These are phyloP conservation scores for Daldinia eschscholtzii DNA, from an alignment of 2,329 filamentous ascomycete species.

Conservation along the genomic window DNA sequence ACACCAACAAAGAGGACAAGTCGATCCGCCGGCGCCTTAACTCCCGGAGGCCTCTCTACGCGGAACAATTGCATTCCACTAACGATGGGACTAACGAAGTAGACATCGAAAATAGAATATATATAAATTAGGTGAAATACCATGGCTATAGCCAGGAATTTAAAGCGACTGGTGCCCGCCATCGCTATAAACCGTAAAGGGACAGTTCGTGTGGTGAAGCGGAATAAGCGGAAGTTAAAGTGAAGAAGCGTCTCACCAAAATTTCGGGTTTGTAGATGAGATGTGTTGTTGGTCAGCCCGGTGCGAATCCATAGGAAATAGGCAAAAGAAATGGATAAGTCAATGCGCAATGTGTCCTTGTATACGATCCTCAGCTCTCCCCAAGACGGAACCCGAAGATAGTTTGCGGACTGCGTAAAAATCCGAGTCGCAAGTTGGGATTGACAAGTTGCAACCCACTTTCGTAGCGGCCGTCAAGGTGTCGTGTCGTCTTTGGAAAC, in stretches of 20 bases:
- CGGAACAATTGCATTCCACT: slow-evolving; percentile 90
- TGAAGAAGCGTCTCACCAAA: slow-evolving; percentile 22
- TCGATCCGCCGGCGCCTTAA: slow-evolving; percentile 84
- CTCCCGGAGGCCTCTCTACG: slow-evolving; percentile 70
- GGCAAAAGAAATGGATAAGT: slow-evolving; percentile 16
- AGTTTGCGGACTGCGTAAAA: slow-evolving; percentile 12
- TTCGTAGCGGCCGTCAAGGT: slow-evolving; percentile 35
- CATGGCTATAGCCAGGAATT: slow-evolving; percentile 89
- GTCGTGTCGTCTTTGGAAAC: slow-evolving; percentile 32
- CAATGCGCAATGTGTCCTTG: slow-evolving; percentile 1
- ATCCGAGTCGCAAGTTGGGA: slow-evolving; percentile 20
- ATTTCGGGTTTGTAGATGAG: slow-evolving; percentile 15
- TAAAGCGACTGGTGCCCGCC: slow-evolving; percentile 73
- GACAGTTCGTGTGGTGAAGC: slow-evolving; percentile 33
- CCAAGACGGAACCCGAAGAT: slow-evolving; percentile 3
- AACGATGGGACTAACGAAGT: slow-evolving; percentile 98
- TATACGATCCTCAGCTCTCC: slow-evolving; percentile 30
- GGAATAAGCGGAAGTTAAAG: slow-evolving; percentile 23
- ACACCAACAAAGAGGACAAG: slow-evolving; percentile 93
- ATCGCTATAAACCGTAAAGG: slow-evolving; percentile 55
- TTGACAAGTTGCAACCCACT: slow-evolving; percentile 27
- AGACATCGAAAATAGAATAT: slow-evolving; percentile 97
- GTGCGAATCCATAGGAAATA: slow-evolving; percentile 27
- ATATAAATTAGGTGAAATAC: slow-evolving; percentile 95
- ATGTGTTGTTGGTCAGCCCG: slow-evolving; percentile 22